phyloP scores from a whole-genome alignment of 768 basidiomycete genomes.

The Clavulina sp. region DNA sequence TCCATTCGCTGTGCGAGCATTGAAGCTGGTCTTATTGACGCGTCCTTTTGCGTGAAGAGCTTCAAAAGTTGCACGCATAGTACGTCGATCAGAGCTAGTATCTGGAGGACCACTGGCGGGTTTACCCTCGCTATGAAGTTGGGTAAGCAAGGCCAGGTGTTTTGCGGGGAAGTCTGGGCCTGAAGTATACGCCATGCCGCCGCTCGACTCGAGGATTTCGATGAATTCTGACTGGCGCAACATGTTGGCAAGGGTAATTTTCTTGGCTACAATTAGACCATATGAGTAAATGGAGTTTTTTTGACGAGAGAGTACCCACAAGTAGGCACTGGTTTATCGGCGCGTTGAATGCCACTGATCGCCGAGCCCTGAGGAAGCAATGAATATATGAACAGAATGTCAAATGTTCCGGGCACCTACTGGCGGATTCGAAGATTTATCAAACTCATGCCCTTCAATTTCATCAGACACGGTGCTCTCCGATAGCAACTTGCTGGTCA shows the following conservation, averaged over 20 bases:
- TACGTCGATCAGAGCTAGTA: constrained; percentile 56
- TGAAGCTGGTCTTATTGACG: constrained; percentile 53
- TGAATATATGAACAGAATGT: too few species aligned
- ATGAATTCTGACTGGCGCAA: constrained; percentile 68
- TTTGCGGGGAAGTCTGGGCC: constrained; percentile 38
- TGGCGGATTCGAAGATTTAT: too few species aligned
- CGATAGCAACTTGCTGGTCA: too few species aligned
- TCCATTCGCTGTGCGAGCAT: constrained; percentile 41
- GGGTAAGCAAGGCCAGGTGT: constrained; percentile 44
- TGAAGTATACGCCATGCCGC: constrained; percentile 47
- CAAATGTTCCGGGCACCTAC: too few species aligned
- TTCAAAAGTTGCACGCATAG: constrained; percentile 40
- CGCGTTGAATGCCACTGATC: too few species aligned
- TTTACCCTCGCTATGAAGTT: constrained; percentile 43
- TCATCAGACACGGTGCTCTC: too few species aligned
- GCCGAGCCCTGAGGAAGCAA: too few species aligned
- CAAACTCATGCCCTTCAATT: too few species aligned
- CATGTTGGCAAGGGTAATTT: constrained; percentile 49
- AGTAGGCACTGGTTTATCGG: too few species aligned
- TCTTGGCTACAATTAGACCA: constrained; percentile 1
- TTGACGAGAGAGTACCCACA: too few species aligned
- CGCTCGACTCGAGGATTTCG: constrained; percentile 42
- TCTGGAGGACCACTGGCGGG: constrained; percentile 52
- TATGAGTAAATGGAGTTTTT: too few species aligned
- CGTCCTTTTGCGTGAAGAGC: constrained; percentile 46